Percentiles rank a stretch among this genome's conserved stretches.
Evolutionary conservation across 2,329 filamentous ascomycete genomes (phyloP).

Genomic region (Diaporthe vaccinii): DNA sequence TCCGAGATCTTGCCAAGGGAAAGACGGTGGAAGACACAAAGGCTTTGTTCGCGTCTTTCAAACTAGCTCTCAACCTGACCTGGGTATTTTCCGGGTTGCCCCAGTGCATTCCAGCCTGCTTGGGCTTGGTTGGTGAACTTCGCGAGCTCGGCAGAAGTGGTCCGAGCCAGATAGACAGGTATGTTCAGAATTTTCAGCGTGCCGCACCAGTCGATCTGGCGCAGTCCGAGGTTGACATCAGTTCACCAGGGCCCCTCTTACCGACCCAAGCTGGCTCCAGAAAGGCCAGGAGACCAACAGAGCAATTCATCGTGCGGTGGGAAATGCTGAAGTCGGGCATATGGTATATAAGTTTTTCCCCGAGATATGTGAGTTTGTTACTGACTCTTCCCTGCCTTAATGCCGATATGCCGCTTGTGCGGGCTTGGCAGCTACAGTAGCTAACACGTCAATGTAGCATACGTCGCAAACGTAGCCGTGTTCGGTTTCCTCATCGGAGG

Average conservation of each 20-base stretch:
- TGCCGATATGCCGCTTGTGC: background rate
- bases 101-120: slow-evolving; percentile 1
- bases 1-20: background rate
- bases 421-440: background rate
- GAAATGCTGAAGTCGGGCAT: slow-evolving; percentile 9
- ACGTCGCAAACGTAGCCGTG: slow-evolving; percentile 1
- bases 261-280: background rate
- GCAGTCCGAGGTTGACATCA: background rate
- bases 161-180: background rate
- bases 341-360: background rate
- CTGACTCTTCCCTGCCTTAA: background rate
- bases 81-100: slow-evolving; percentile 6
- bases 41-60: background rate
- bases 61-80: background rate
- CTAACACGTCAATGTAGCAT: background rate
- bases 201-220: background rate
- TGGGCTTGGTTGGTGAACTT: slow-evolving; percentile 11
- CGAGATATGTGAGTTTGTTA: background rate
- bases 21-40: background rate
- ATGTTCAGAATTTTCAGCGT: background rate
- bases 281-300: slow-evolving; percentile 12
- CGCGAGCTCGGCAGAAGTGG: slow-evolving; percentile 5
- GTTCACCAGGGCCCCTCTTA: background rate
- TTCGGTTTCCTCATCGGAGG: slow-evolving; percentile 17
- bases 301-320: slow-evolving; percentile 2